A percentile compares a stretch with the other conserved stretches of the same genome.
Conservation (phyloP, 164 flowering plant species). For the Taxillus chinensis region DNA sequence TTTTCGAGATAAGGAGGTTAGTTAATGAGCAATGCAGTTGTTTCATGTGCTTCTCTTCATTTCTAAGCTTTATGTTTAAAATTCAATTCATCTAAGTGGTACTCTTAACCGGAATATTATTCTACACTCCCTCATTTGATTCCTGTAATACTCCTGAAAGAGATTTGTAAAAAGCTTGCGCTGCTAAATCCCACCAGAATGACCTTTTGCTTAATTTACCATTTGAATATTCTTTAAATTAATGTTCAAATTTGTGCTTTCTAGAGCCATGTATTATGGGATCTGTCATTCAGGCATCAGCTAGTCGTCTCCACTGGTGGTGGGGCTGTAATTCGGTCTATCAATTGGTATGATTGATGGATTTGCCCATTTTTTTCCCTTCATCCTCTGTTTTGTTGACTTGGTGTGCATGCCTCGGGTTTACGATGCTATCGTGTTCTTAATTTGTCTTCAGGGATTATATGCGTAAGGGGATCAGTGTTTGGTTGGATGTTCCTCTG, state of each 20-base stretch:
- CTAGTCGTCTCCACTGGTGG: slow-evolving; percentile 94
- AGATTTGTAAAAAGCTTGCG: too few species aligned
- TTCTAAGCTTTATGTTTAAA: not conserved
- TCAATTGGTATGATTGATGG: slow-evolving; percentile 51
- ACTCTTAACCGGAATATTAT: too few species aligned
- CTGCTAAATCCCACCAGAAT: too few species aligned
- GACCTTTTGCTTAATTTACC: not conserved
- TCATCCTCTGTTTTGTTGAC: not conserved
- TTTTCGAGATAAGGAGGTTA: slow-evolving; percentile 41
- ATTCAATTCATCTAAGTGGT: not conserved
- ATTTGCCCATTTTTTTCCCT: not conserved
- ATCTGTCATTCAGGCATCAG: slow-evolving; percentile 53
- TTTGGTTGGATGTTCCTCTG: slow-evolving; percentile 88
- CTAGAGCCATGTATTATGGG: slow-evolving; percentile 60
- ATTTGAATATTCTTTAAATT: not conserved
- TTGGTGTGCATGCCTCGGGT: not conserved
- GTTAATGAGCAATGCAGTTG: not conserved
- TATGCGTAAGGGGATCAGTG: slow-evolving; percentile 77
- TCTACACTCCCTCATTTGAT: too few species aligned
- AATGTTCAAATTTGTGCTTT: slow-evolving; percentile 9
- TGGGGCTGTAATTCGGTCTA: slow-evolving; percentile 72
- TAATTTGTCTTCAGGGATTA: slow-evolving; percentile 42
- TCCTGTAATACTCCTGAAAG: too few species aligned
- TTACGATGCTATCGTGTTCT: not conserved
- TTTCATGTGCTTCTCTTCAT: not conserved